Evolutionary conservation across 805 yeast species (phyloP).

Genomic region (Wickerhamiella azyma): DNA sequence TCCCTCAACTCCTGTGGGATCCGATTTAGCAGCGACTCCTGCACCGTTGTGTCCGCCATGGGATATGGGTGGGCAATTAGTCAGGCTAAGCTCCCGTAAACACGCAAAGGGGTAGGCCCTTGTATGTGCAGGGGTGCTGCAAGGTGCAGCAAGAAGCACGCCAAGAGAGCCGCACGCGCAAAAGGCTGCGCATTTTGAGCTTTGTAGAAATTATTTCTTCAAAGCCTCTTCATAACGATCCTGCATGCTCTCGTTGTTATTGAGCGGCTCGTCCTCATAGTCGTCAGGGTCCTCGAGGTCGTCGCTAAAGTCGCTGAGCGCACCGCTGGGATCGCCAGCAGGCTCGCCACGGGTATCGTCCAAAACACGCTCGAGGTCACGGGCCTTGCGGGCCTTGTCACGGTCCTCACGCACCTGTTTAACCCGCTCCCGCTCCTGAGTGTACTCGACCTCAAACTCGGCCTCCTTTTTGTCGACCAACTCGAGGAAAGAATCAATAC

Average conservation of each 20-base stretch:
- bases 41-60: conserved; percentile 7
- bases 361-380: conserved; percentile 60
- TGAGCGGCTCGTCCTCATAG: conserved; percentile 9
- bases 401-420: conserved; percentile 61
- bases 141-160: no score
- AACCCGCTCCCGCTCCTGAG: conserved; percentile 73
- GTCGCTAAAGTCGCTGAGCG: conserved; percentile 40
- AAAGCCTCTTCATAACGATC: conserved; percentile 21
- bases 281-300: conserved; percentile 16
- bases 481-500: conserved; percentile 79
- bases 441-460: conserved; percentile 74
- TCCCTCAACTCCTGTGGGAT: conserved; percentile 9
- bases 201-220: no score
- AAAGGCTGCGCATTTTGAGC: no score
- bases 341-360: conserved; percentile 50
- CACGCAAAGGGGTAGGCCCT: no score
- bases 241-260: conserved; percentile 6
- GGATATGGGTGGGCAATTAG: background rate
- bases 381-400: conserved; percentile 58
- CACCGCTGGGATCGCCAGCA: conserved; percentile 26
- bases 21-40: conserved; percentile 1
- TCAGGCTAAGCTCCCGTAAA: background rate
- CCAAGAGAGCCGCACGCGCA: no score
- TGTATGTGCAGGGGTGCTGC: no score
- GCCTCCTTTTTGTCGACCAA: conserved; percentile 77